Base-by-base conservation (phyloP, 805 yeast species). In the Sugiyamaella mastotermitis region DNA sequence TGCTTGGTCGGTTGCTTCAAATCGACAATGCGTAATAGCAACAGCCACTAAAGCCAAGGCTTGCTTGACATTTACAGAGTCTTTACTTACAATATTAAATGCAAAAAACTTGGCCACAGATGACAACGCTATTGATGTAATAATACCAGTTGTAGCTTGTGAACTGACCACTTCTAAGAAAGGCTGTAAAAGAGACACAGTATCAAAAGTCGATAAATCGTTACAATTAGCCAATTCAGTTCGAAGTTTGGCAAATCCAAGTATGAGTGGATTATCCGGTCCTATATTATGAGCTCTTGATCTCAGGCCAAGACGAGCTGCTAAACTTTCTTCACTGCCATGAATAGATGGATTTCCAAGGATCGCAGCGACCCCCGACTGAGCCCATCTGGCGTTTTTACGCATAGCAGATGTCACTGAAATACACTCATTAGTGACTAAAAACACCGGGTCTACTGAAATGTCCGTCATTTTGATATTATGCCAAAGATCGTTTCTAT, bases 1-100 rank as follows among this genome's bases (percentile, higher is more conserved):
- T 24, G 81, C 73, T 57, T 86, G 94, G 55, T 88, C 96, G 0
- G 92, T 82, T 2, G 95, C 95, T 65, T 92, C 97, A 57, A 92
- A 92, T 32, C 95, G 75, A 61, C 97, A 92, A 56, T 86, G 95
- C 1, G 97, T 84, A 45, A 92, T 69, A 0, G 97, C 75, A 44
- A 75, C 74, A 7, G 80, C 73, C 33, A 83, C 70, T 52, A 83
- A 85, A 13, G 77, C 72, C 44, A 84, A 60, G 1, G 82, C 72
- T 33, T 64, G 69, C 22, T 66, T 70, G 15, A 83, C 61, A 40
- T 81, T 79, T 21, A 66, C 63, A 4, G 86, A 76, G 2, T 62
- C 52, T 7, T 55, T 56, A 14, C 74, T 66, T n/a, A 92, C 69
- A 22, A 92, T 74, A 11, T 71, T 75, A 57, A 83, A 81, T 28